Conservation (phyloP, 2,329 filamentous ascomycete species). For the Stemphylium beticola region DNA sequence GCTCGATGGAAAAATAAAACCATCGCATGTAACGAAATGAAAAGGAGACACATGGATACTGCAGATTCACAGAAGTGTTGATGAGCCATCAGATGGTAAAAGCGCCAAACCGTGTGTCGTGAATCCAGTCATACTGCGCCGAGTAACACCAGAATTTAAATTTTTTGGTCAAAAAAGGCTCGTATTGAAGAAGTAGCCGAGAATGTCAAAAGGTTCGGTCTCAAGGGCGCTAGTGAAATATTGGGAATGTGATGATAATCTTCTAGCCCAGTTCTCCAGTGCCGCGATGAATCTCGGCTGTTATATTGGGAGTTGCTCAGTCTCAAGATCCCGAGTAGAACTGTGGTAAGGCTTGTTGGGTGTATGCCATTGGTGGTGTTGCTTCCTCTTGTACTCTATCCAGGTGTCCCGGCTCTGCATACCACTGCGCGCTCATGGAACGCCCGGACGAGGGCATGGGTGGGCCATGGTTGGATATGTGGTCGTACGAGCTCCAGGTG, state of each 20-base stretch:
- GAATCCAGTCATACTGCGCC: constrained; percentile 4
- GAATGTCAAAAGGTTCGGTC: not conserved
- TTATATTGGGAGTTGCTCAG: not conserved
- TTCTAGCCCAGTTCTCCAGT: not conserved
- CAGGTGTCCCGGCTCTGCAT: constrained; percentile 38
- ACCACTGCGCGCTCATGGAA: constrained; percentile 47
- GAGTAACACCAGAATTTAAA: constrained; percentile 3
- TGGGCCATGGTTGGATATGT: constrained; percentile 28
- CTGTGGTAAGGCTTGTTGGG: constrained; percentile 33
- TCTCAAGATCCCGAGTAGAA: constrained; percentile 40
- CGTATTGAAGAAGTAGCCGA: not conserved
- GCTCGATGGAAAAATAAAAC: not conserved
- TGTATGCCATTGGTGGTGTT: constrained; percentile 36
- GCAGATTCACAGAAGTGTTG: not conserved
- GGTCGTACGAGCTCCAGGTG: constrained; percentile 41
- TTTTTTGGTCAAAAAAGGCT: constrained; percentile 1
- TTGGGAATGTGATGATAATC: not conserved
- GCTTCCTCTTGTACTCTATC: constrained; percentile 47
- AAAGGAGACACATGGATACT: not conserved
- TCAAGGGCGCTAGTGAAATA: not conserved
- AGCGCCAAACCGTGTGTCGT: constrained; percentile 2
- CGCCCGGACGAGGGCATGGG: constrained; percentile 39
- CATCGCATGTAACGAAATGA: not conserved
- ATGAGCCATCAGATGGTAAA: not conserved
- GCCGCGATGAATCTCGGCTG: not conserved